phyloP scores from a whole-genome alignment of 2,329 filamentous ascomycete genomes.

The Coniochaeta sp. region DNA sequence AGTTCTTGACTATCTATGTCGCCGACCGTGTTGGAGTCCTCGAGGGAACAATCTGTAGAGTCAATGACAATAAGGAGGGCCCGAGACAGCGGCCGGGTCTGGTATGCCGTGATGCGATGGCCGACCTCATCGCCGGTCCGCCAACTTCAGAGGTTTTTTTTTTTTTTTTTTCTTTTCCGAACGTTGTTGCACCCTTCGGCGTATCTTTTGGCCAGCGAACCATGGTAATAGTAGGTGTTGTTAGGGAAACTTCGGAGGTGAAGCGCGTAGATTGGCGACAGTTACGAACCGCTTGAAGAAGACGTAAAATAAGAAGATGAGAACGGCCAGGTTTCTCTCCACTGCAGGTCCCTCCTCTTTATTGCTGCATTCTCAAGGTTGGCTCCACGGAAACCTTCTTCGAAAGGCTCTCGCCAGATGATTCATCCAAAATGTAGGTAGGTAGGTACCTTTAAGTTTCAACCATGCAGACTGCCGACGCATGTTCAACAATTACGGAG shows the following conservation, averaged over 20 bases:
- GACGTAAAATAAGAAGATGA: not conserved
- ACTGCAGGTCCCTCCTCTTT: not conserved
- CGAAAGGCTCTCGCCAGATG: not conserved
- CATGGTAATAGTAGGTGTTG: not conserved
- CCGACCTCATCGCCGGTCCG: not conserved
- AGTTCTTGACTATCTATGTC: no score
- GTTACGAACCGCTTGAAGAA: not conserved
- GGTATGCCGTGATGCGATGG: not conserved
- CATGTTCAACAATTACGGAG: no score
- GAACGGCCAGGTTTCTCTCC: not conserved
- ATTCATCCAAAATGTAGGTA: not conserved
- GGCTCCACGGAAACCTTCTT: not conserved
- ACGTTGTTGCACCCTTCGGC: not conserved
- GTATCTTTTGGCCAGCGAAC: not conserved
- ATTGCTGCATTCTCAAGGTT: not conserved
- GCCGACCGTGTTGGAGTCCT: conserved; percentile 5
- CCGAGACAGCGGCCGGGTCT: conserved; percentile 3
- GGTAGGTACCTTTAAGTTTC: no score
- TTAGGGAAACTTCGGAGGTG: not conserved
- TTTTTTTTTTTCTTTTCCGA: no score
- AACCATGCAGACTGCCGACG: no score
- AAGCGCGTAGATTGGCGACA: not conserved
- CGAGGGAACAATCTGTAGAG: not conserved
- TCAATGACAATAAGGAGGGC: conserved; percentile 2
- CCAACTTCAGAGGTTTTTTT: not conserved